Evolutionary conservation across 306 rosid species (phyloP).

Genomic region (Rosa chinensis): DNA sequence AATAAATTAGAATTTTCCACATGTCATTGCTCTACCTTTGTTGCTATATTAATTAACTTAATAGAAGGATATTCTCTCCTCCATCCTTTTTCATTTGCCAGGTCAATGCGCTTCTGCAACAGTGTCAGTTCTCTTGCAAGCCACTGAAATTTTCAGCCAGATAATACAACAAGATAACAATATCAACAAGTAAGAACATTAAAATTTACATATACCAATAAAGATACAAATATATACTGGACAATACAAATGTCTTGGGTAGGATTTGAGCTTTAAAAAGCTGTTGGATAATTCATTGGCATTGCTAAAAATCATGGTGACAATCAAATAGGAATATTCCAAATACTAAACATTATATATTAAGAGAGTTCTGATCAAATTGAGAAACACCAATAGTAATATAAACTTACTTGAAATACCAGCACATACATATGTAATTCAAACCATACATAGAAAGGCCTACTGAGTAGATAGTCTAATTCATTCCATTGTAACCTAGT

Average conservation of each 20-base stretch:
- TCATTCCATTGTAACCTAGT: neutral
- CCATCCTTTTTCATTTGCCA: slow-evolving; percentile 91
- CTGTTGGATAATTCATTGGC: neutral
- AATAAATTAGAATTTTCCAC: neutral
- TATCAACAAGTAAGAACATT: slow-evolving; percentile 8
- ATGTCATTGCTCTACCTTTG: neutral
- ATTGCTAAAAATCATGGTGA: neutral
- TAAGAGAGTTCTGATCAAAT: no score
- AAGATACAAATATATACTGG: neutral
- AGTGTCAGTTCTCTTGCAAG: slow-evolving; percentile 54
- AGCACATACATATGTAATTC: neutral
- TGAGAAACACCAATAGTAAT: neutral
- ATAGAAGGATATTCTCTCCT: slow-evolving; percentile 85
- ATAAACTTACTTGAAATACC: neutral
- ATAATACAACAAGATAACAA: neutral
- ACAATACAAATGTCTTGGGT: neutral
- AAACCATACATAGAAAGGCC: neutral
- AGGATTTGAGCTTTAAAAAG: neutral
- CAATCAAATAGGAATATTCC: neutral
- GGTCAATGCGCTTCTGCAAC: slow-evolving; percentile 65
- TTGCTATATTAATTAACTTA: slow-evolving; percentile 13
- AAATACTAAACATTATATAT: neutral
- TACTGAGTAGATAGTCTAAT: neutral
- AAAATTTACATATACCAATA: neutral
- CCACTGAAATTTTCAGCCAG: slow-evolving; percentile 54